These are phyloP conservation scores for Leptographium wingfieldii DNA, from an alignment of 2,329 filamentous ascomycete species.

Conservation along the genomic window DNA sequence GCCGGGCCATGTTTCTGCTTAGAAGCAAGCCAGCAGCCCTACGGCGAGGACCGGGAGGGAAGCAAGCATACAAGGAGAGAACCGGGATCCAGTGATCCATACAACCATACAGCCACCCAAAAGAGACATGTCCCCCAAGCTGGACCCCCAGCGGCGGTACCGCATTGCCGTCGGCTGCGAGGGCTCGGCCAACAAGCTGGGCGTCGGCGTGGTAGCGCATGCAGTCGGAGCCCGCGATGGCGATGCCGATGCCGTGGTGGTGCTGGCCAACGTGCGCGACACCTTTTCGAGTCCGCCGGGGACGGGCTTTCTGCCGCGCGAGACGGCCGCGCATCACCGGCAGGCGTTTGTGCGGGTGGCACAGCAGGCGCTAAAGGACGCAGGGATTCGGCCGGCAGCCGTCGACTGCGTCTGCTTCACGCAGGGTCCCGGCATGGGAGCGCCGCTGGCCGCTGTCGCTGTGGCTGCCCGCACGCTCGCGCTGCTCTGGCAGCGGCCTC, in stretches of 20 bases:
- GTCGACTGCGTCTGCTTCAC: constrained; percentile 94
- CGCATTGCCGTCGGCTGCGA: constrained; percentile 54
- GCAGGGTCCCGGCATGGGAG: constrained; percentile 91
- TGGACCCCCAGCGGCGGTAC: constrained; percentile 19
- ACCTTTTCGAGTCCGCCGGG: constrained; percentile 88
- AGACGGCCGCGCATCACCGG: constrained; percentile 88
- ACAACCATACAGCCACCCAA: background rate
- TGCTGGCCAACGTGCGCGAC: constrained; percentile 89
- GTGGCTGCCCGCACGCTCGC: constrained; percentile 58
- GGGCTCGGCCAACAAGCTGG: constrained; percentile 95
- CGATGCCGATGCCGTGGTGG: constrained; percentile 35
- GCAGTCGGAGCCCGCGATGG: constrained; percentile 20
- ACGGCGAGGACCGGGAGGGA: background rate
- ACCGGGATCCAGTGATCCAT: too few relatives aligned
- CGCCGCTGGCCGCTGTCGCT: constrained; percentile 75
- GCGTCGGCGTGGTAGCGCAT: constrained; percentile 84
- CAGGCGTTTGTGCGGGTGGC: constrained; percentile 73
- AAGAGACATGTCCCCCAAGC: background rate
- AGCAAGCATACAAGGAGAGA: background rate
- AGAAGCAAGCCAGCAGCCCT: background rate
- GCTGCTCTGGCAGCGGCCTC: constrained; percentile 74
- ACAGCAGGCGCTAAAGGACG: constrained; percentile 62
- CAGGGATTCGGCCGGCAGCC: constrained; percentile 47
- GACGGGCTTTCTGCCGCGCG: constrained; percentile 89
- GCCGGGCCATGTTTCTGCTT: background rate